These are phyloP conservation scores for Protomyces arabidopsidicola DNA, from an alignment of 1,139 yeast species.

Conservation along the genomic window DNA sequence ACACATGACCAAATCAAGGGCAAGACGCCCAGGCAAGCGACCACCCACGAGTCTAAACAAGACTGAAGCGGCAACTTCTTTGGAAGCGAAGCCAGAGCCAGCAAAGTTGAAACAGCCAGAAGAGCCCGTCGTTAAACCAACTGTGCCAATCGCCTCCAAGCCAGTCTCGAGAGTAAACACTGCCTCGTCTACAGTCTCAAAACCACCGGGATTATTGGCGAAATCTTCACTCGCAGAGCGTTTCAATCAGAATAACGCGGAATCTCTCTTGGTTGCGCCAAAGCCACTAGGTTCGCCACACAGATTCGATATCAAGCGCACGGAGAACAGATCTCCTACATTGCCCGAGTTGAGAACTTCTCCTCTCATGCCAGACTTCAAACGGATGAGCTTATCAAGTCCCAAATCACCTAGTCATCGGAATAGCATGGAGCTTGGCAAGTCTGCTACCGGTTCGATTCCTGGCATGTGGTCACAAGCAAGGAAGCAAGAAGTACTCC, in stretches of 20 bases:
- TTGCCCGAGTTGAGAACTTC: background rate
- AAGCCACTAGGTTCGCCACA: background rate
- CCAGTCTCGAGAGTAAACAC: too few species aligned
- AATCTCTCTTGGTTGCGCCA: background rate
- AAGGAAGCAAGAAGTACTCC: background rate
- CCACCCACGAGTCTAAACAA: background rate
- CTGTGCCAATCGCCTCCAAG: too few species aligned
- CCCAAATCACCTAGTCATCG: background rate
- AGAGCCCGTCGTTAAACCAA: too few species aligned
- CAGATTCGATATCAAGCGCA: background rate
- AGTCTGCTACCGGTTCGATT: background rate
- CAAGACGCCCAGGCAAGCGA: background rate
- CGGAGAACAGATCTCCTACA: background rate
- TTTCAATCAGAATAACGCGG: background rate
- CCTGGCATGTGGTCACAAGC: background rate
- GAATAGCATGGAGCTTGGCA: background rate
- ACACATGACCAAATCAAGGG: conserved; percentile 21
- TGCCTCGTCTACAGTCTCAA: too few species aligned
- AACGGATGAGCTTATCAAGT: background rate
- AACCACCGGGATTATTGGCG: background rate
- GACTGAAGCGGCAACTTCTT: background rate
- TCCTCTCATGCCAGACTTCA: background rate
- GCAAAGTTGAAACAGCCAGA: background rate
- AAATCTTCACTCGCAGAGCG: background rate
- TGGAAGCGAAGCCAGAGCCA: background rate